Evolutionary conservation across 1,284 basidiomycete species (phyloP).

Genomic region (Inonotus obliquus): DNA sequence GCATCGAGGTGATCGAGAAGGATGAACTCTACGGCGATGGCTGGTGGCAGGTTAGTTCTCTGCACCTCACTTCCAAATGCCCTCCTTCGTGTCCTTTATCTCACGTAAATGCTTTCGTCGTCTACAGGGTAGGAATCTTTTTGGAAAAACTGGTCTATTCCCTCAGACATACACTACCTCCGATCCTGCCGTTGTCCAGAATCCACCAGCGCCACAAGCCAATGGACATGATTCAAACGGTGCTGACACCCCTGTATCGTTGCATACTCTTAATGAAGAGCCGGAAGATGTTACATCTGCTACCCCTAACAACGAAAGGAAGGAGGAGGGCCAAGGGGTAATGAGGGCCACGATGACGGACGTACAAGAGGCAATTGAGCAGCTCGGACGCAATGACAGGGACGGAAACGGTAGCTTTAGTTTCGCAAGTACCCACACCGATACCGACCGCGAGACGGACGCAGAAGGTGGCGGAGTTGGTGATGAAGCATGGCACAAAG

Average conservation of each 20-base stretch:
- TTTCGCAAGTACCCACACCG: constrained; percentile 56
- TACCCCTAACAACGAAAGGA: constrained; percentile 18
- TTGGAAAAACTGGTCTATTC: constrained; percentile 85
- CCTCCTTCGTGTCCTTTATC: constrained; percentile 19
- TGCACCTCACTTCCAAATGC: constrained; percentile 17
- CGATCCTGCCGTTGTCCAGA: constrained; percentile 30
- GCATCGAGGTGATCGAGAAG: constrained; percentile 86
- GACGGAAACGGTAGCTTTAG: constrained; percentile 67
- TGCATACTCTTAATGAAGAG: constrained; percentile 22
- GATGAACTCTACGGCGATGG: constrained; percentile 95
- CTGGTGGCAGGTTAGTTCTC: constrained; percentile 90
- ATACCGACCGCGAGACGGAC: constrained; percentile 47
- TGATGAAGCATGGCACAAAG: constrained; percentile 60
- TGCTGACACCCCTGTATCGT: constrained; percentile 17
- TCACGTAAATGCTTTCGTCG: constrained; percentile 13
- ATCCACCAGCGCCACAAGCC: constrained; percentile 23
- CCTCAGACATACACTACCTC: constrained; percentile 86
- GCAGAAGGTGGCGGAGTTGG: constrained; percentile 36
- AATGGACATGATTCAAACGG: constrained; percentile 18
- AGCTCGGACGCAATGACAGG: constrained; percentile 52
- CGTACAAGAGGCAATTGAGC: constrained; percentile 82
- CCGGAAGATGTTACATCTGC: constrained; percentile 5
- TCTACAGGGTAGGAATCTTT: constrained; percentile 75
- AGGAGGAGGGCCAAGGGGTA: constrained; percentile 41
- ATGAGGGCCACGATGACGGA: constrained; percentile 86